Evolutionary conservation across 2,329 filamentous ascomycete species (phyloP).

Genomic region (Aspergillus fumigatus): DNA sequence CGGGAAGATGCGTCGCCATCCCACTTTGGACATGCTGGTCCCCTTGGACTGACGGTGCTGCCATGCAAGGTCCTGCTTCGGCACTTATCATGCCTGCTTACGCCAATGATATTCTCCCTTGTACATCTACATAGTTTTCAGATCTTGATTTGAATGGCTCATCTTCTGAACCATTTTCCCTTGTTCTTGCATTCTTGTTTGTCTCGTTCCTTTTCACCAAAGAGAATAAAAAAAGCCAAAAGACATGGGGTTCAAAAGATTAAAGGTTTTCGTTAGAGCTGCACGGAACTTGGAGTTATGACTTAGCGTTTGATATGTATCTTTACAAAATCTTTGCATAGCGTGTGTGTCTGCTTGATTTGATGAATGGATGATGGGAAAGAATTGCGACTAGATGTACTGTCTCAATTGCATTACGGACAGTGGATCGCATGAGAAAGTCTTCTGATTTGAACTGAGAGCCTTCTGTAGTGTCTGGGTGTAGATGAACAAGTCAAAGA

Average conservation of each 20-base stretch:
- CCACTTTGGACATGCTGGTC: not conserved
- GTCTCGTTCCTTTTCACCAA: not conserved
- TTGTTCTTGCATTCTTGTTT: not conserved
- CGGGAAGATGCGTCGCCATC: not conserved
- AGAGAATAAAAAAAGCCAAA: not conserved
- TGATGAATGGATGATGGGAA: not conserved
- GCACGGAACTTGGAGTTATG: not conserved
- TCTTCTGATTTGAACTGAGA: not conserved
- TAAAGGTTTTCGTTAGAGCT: not conserved
- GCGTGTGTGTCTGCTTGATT: not conserved
- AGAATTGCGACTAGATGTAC: not conserved
- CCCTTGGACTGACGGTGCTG: not conserved
- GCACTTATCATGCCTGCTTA: not conserved
- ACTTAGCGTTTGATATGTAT: not conserved
- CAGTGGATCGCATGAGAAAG: not conserved
- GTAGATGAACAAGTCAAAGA: not conserved
- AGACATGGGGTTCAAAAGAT: not conserved
- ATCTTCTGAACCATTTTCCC: not conserved
- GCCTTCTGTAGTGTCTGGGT: not conserved
- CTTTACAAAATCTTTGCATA: constrained; percentile 2
- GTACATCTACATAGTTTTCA: not conserved
- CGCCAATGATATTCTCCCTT: not conserved
- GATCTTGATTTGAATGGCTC: not conserved
- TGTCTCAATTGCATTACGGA: not conserved
- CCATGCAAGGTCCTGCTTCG: not conserved